These are phyloP conservation scores for Micromonas commoda DNA, from an alignment of 139 green algal genomes.

Conservation along the genomic window DNA sequence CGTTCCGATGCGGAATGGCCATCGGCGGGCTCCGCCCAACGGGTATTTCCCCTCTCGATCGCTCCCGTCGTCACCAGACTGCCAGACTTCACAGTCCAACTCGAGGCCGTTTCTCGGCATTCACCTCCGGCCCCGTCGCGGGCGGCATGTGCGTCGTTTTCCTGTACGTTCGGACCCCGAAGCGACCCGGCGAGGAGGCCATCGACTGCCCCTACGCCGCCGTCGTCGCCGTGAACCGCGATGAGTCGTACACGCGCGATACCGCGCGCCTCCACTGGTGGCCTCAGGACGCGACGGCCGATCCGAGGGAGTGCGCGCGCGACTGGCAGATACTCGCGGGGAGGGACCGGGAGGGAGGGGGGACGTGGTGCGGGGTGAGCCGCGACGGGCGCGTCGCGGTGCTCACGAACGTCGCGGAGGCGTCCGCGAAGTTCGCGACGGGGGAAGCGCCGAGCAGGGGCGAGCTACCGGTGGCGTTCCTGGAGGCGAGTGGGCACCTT, in stretches of 20 bases:
- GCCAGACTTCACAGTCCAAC: too few species aligned
- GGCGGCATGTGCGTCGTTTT: conserved; percentile 29
- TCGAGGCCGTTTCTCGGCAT: too few species aligned
- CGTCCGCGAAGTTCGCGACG: background rate
- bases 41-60: too few species aligned
- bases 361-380: background rate
- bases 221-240: conserved; percentile 17
- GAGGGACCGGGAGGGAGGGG: background rate
- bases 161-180: conserved; percentile 9
- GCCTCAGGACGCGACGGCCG: too few species aligned
- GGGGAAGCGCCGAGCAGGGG: background rate
- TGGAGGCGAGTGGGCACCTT: too few species aligned
- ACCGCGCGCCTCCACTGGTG: background rate
- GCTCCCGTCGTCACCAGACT: too few species aligned
- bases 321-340: background rate
- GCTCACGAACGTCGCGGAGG: background rate
- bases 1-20: too few species aligned
- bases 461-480: background rate
- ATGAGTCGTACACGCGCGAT: conserved; percentile 1
- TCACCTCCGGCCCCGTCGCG: too few species aligned
- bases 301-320: background rate
- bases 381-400: background rate
- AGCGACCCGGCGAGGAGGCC: background rate
- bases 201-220: background rate
- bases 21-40: too few species aligned